Base-by-base conservation (phyloP, 225 moss, liverwort and hornwort species). In the Takakia lepidozioides region DNA sequence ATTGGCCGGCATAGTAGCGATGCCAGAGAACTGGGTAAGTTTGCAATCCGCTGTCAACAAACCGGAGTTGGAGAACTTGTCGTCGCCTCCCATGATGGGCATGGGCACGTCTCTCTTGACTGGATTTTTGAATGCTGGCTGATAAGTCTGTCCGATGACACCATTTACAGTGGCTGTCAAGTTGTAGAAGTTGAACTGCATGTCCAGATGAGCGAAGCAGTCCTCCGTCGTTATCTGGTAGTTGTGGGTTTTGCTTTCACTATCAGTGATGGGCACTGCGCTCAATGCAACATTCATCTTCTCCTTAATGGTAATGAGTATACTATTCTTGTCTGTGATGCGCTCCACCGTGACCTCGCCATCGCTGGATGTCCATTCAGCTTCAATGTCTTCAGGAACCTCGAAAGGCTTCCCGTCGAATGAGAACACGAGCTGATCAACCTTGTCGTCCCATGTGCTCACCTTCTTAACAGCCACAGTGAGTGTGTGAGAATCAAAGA, bases 141-240 rank as follows among this genome's bases (percentile, higher is more conserved):
- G 30, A 25, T 71, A 71, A n/a, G n/a, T n/a, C n/a, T n/a, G n/a
- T n/a, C n/a, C n/a, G n/a, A n/a, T n/a, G n/a, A 72, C 56, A 16
- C 72, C 72, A 4, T 66, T 37, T 41, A 72, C 67, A 6, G 45
- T 9, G 1, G 57, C 7, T 0, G 67, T 53, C 0, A 72, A 46
- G 29, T 62, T 53, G 5, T 46, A 43, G 62, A 72, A 72, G 3
- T 32, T 42, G 58, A 72, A 57, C 36, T 62, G 63, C 69, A 70
- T 64, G 46, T 70, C 44, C 2, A 72, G 27, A 56, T 72, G 67
- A 2, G 67, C 67, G 62, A 62, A 72, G 27, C 67, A 72, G 10
- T 67, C 67, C 3, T 46, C 57, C n/a, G 56, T 26, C 2, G 52
- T 56, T 9, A 72, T 53, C 10, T 25, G 43, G 19, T 72, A 72